These are phyloP conservation scores for Mycena metata DNA, from an alignment of 768 basidiomycete species.

Conservation along the genomic window DNA sequence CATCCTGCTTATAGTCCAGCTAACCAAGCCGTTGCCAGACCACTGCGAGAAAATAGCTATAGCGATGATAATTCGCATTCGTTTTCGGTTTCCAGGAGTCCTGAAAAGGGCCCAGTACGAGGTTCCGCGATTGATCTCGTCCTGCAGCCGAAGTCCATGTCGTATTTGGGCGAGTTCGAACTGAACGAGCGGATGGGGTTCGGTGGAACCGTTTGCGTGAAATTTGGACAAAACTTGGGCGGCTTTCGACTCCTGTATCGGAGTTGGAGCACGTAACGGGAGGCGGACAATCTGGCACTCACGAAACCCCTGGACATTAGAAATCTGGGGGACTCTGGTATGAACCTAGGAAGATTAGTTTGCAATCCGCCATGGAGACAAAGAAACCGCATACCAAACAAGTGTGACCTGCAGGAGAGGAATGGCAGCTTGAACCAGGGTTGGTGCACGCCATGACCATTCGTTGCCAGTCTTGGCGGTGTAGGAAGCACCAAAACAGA, in stretches of 20 bases:
- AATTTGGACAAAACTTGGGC: conserved; percentile 74
- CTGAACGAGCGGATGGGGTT: conserved; percentile 70
- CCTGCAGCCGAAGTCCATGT: conserved; percentile 75
- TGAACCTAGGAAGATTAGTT: conserved; percentile 57
- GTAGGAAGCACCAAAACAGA: conserved; percentile 59
- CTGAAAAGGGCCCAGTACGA: conserved; percentile 67
- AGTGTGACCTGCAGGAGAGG: conserved; percentile 69
- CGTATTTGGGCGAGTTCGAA: conserved; percentile 77
- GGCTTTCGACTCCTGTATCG: conserved; percentile 67
- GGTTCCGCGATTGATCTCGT: conserved; percentile 62
- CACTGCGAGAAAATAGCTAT: conserved; percentile 83
- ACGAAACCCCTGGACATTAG: conserved; percentile 73
- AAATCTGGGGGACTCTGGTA: conserved; percentile 79
- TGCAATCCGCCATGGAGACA: neutral
- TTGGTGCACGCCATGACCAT: conserved; percentile 79
- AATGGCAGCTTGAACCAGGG: conserved; percentile 70
- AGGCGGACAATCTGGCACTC: conserved; percentile 33
- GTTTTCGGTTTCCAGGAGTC: conserved; percentile 76
- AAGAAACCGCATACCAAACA: conserved; percentile 58
- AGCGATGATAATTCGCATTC: conserved; percentile 76
- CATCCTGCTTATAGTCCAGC: neutral
- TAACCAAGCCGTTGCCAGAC: conserved; percentile 81
- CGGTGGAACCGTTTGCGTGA: conserved; percentile 74
- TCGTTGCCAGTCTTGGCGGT: conserved; percentile 51
- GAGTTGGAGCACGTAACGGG: neutral